Evolutionary conservation across 176 grass and related monocot genomes (phyloP).

Genomic region (Cenchrus purpureus): DNA sequence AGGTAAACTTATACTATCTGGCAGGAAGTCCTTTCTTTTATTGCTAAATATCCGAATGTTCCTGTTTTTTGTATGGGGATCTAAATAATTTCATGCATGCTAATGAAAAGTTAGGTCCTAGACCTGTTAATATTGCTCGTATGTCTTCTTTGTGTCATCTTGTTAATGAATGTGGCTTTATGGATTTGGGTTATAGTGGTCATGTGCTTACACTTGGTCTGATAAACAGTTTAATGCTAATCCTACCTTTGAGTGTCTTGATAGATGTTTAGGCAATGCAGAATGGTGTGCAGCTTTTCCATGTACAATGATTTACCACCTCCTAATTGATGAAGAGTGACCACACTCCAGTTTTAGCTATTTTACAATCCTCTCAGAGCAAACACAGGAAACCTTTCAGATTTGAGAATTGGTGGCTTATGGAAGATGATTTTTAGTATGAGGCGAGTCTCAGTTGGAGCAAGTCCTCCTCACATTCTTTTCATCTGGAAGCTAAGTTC

Average conservation of each 20-base stretch:
- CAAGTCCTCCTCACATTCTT: neutral
- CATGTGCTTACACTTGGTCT: too few species aligned
- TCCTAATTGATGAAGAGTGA: neutral
- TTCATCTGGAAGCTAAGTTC: neutral
- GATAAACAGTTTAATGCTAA: too few species aligned
- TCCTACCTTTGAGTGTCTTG: too few species aligned
- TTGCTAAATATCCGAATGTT: neutral
- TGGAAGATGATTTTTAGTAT: neutral
- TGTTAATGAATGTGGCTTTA: too few species aligned
- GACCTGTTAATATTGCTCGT: too few species aligned
- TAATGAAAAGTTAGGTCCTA: too few species aligned
- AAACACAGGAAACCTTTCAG: neutral
- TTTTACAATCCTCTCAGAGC: accelerated
- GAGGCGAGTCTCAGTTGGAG: neutral
- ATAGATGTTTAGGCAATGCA: too few species aligned
- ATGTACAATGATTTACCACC: too few species aligned
- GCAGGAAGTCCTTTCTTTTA: neutral
- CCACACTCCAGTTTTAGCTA: neutral
- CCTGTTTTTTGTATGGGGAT: neutral
- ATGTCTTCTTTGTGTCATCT: too few species aligned
- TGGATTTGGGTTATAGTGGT: too few species aligned
- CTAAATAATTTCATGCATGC: too few species aligned
- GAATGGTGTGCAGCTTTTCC: too few species aligned
- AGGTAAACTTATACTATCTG: neutral
- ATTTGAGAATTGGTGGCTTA: neutral